Base-by-base conservation (phyloP, 768 basidiomycete species). In the Leccinum broughii region DNA sequence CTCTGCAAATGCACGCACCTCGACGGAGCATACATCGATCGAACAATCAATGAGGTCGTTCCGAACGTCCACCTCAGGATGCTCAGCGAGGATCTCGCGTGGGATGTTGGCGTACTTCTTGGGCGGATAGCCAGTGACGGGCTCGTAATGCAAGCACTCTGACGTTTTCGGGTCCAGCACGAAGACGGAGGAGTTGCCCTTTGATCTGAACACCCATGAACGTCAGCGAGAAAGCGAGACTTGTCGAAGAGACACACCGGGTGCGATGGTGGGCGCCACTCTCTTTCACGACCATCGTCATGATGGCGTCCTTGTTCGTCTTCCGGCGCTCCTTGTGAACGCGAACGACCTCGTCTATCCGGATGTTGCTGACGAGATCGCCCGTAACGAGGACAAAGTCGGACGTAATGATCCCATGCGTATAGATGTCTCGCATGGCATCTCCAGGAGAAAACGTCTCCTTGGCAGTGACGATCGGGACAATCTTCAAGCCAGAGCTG, bases 281-380 rank as follows among this genome's bases (percentile, higher is more conserved):
- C 75, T 90, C 87, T 75, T 92, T 92, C 59, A 92, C 90, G 14
- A 93, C 93, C 81, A 98, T 93, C 28, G 94, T 95, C 93, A 99
- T 95, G 69, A 95, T 93, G 41, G 90, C 92, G 71, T 98, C 92
- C 78, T 93, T 92, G 75, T 95, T 93, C 61, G 80, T 83, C 74
- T 88, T 89, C 62, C 93, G 80, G 54, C 94, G 79, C 72, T 91
- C 90, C 80, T 90, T 94, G 78, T 98, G 96, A 63, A 85, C 85
- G 51, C 88, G 83, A 52, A 97, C 90, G 56, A 95, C 91, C 66
- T 93, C 90, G 67, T 93, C 90, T 65, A 99, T 89, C 61, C 86
- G 85, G 65, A 98, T 83, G 72, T 93, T 98, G 77, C 94, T 95
- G 65, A 99, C 90, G 55, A 98, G 83, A 75, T 95, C 93, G 24